Evolutionary conservation across 345 rosid genomes (phyloP).

Genomic region (Syzygium jambos): DNA sequence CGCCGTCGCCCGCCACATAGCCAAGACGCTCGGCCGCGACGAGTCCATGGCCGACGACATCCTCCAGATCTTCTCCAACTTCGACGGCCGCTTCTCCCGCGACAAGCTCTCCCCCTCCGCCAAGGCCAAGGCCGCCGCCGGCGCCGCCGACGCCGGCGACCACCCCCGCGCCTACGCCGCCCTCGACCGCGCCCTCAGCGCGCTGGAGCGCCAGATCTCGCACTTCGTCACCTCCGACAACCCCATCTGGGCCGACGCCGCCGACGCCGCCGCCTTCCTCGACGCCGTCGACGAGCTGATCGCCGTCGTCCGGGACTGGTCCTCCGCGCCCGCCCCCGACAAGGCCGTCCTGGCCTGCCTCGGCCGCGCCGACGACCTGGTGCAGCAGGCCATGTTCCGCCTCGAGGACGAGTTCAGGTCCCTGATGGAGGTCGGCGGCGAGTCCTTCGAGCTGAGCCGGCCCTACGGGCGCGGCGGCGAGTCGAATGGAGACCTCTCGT

Average conservation of each 20-base stretch:
- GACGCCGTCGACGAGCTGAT: constrained; percentile 68
- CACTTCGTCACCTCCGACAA: constrained; percentile 49
- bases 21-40: constrained; percentile 77
- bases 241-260: constrained; percentile 83
- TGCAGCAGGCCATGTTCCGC: constrained; percentile 83
- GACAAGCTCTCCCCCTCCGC: constrained; percentile 43
- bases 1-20: constrained; percentile 90
- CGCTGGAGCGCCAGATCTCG: constrained; percentile 68
- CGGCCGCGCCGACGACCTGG: constrained; percentile 65
- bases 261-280: constrained; percentile 66
- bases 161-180: constrained; percentile 26
- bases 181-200: constrained; percentile 44
- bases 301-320: constrained; percentile 37
- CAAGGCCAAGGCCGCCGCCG: constrained; percentile 5
- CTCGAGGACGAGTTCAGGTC: constrained; percentile 68
- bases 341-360: constrained; percentile 39
- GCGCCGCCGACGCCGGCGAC: constrained; percentile 5
- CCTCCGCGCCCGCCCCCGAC: constrained; percentile 42
- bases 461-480: constrained; percentile 9
- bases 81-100: constrained; percentile 84
- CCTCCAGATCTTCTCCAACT: constrained; percentile 83
- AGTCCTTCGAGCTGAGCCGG: constrained; percentile 36
- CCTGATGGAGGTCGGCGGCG: constrained; percentile 68
- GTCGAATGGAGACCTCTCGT: constrained; percentile 14
- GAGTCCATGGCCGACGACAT: constrained; percentile 84